Evolutionary conservation across 1,284 basidiomycete species (phyloP), one percentile per base, ranked within the genome.

Genomic region (Exobasidium rhododendri): DNA sequence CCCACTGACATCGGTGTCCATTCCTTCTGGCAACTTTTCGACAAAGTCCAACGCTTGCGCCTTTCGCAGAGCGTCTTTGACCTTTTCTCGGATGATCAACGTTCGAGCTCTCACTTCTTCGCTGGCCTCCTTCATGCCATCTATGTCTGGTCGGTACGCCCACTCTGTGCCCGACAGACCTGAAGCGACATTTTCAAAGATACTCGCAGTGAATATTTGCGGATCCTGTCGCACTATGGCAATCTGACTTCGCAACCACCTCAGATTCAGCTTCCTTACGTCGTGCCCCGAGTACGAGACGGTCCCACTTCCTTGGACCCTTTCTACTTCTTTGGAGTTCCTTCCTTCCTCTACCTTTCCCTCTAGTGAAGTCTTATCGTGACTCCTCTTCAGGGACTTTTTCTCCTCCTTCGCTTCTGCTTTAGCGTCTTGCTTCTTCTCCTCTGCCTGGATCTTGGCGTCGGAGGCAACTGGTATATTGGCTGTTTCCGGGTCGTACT

Each of bases 11-110:
- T 17, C 35, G 4, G 81, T 81, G 49, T 82, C 73, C 62, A 82
- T 72, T 7, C 80, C 80, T 24, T 80, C 67, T 0, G 80, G 81
- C 5, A 81, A 67, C n/a, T 69, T 71, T 17, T 62, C 59, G 0
- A 80, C 81, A 61, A 81, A 82, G n/a, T 75, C 69, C 77, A 78
- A 81, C 1, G 82, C 82, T 58, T 83, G 79, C 0, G 82, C 82
- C 52, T 79, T 78, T 47, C 65, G 56, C 3, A 79, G 68, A 7
- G 77, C 76, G 0, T 67, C 68, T 32, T 68, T 62, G 11, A 81
- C 80, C 17, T 76, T 75, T n/a, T 68, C 69, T 0, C 69, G 69
- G 26, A 82, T 75, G 14, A 57, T 62, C 3, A 43, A 63, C 50
- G 54, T 71, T 32, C 62, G 70, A 55, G 28, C 64, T 31, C 57